Evolutionary conservation across 768 basidiomycete genomes (phyloP).

Genomic region (Sarcomyxa edulis): DNA sequence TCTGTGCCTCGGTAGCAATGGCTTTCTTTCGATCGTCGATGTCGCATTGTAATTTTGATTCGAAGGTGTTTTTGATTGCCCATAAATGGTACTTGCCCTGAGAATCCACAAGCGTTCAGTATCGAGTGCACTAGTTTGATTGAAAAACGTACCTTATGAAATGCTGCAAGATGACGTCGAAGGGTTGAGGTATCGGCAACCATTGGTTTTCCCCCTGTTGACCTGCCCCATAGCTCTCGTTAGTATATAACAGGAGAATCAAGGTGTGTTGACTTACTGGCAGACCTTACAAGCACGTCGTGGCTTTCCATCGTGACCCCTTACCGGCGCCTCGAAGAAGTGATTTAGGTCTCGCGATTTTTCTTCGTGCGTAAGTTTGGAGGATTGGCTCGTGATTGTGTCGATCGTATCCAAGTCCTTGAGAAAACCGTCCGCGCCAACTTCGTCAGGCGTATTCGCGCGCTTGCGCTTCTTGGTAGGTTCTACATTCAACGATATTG

Average conservation of each 20-base stretch:
- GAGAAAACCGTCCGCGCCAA: slow-evolving; percentile 10
- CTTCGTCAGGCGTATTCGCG: slow-evolving; percentile 1
- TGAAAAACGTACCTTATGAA: slow-evolving; percentile 11
- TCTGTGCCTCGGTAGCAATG: no score
- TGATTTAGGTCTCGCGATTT: slow-evolving; percentile 4
- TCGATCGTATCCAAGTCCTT: slow-evolving; percentile 9
- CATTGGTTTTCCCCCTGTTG: slow-evolving; percentile 5
- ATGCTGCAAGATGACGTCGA: slow-evolving; percentile 9
- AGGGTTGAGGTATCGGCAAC: slow-evolving; percentile 9
- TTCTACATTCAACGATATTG: slow-evolving; percentile 1
- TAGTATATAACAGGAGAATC: not conserved
- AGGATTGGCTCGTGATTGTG: not conserved
- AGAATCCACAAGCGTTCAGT: not conserved
- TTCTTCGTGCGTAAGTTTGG: slow-evolving; percentile 5
- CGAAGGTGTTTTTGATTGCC: slow-evolving; percentile 17
- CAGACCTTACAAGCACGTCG: slow-evolving; percentile 4
- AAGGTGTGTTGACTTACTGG: slow-evolving; percentile 1
- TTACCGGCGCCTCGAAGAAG: slow-evolving; percentile 3
- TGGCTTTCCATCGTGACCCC: not conserved
- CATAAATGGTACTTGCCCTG: slow-evolving; percentile 21
- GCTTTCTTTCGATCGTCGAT: slow-evolving; percentile 13
- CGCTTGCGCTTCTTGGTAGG: not conserved
- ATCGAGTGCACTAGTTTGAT: not conserved
- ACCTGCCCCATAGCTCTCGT: not conserved
- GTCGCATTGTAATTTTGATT: slow-evolving; percentile 23